Base-by-base conservation (phyloP, 2,329 filamentous ascomycete genomes). In the Calonectria hongkongensis region DNA sequence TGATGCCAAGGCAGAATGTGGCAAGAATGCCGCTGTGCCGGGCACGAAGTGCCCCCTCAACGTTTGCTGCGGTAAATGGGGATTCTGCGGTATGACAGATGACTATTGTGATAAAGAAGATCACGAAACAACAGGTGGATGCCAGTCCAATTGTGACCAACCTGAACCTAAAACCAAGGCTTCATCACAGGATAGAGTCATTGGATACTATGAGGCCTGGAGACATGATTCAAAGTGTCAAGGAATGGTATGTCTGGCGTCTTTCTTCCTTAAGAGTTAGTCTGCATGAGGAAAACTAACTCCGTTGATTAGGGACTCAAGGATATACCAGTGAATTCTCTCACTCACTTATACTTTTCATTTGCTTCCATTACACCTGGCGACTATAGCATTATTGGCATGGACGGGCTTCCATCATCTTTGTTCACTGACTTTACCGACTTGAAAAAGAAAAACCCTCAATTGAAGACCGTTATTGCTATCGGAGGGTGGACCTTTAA, bases 131-230 rank as follows among this genome's bases (percentile, higher is more conserved):
- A 45, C 41, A 2, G 41, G 41, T 45, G 39, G 54, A 1, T 78
- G 75, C 30, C 74, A 78, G 50, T 76, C 76, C 10, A 79, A 76
- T 36, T 75, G 73, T 63, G 33, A 67, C 21, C 39, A 72, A 33
- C 74, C 67, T 12, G 48, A 58, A n/a, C 30, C 28, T 3, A 71
- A 72, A 2, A 43, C 21, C 30, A 43, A 50, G 12, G 66, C 30
- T 6, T 70, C 73, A 25, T 63, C 78, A 2, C 73, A 67, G 1
- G 76, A 78, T 3, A 65, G 74, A 4, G 68, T 82, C 33, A 82
- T 84, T n/a, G 83, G 81, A 0, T 84, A 84, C 70, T 84, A 80
- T 39, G 82, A 84, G 56, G 73, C 71, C 0, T 85, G 80, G 81
- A 67, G 39, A 58, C 62, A n/a, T 25, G 39, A 13, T 50, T 28